Evolutionary conservation across 352 stramenopile genomes (phyloP).

Genomic region (Phytophthora pluvialis): DNA sequence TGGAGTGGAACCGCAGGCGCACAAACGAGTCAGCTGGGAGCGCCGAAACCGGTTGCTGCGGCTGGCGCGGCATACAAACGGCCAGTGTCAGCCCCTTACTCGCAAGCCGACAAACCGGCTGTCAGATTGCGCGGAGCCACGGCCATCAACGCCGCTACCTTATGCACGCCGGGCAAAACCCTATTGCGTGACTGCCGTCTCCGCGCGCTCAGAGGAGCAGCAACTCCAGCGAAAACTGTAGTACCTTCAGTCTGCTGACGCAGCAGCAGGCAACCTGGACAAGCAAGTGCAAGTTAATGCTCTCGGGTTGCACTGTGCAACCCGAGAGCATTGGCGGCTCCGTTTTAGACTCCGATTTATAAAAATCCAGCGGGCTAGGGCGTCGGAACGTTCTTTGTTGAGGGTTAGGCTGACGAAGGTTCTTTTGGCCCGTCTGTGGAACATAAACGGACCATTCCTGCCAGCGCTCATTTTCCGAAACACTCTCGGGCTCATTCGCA

Average conservation of each 20-base stretch:
- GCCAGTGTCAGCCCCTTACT: conserved; percentile 9
- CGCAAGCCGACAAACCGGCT: conserved; percentile 25
- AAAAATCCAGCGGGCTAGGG: conserved; percentile 15
- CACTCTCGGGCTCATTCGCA: conserved; percentile 34
- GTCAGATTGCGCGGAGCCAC: conserved; percentile 17
- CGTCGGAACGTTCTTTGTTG: conserved; percentile 27
- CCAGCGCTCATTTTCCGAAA: conserved; percentile 20
- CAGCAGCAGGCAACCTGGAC: neutral
- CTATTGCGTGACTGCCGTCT: neutral
- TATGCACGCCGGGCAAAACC: conserved; percentile 15
- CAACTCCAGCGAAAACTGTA: no score
- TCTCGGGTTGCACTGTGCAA: no score
- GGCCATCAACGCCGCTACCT: conserved; percentile 20
- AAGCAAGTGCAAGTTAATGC: no score
- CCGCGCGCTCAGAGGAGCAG: neutral
- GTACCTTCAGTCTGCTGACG: no score
- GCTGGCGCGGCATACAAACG: conserved; percentile 10
- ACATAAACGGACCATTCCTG: conserved; percentile 7
- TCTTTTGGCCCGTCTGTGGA: conserved; percentile 17
- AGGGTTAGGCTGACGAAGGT: conserved; percentile 24
- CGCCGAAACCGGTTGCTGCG: conserved; percentile 24
- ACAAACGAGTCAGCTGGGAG: conserved; percentile 31
- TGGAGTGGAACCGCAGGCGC: conserved; percentile 17
- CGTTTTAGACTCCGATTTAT: conserved; percentile 23
- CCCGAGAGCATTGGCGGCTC: neutral